Percentiles rank a stretch among this genome's conserved stretches.
phyloP scores from a whole-genome alignment of 2,329 filamentous ascomycete genomes.

The Phyllosticta citribraziliensis region DNA sequence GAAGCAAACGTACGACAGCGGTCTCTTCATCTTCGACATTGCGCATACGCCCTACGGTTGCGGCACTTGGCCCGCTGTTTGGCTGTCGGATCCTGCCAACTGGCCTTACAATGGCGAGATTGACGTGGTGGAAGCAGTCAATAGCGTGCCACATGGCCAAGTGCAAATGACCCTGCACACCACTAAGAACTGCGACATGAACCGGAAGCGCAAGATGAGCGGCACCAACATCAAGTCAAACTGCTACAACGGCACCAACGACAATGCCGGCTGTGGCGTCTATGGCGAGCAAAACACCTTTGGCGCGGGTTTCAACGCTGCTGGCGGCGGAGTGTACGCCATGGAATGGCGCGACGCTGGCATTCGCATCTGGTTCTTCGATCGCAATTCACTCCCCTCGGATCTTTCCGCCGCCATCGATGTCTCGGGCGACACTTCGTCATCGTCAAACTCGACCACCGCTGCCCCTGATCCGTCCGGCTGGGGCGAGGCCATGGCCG shows the following conservation, averaged over 20 bases:
- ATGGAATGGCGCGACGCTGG: constrained; percentile 37
- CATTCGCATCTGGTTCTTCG: constrained; percentile 45
- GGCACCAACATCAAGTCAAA: constrained; percentile 14
- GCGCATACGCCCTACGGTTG: constrained; percentile 24
- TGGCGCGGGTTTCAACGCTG: constrained; percentile 22
- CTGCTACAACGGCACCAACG: constrained; percentile 23
- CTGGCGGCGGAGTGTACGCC: constrained; percentile 41
- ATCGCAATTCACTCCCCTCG: constrained; percentile 32
- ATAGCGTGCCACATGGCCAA: constrained; percentile 17
- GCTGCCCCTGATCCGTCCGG: constrained; percentile 34
- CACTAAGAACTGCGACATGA: constrained; percentile 2
- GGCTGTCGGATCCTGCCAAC: constrained; percentile 19
- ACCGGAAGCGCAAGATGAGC: constrained; percentile 11
- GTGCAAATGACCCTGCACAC: constrained; percentile 14
- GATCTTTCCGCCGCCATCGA: constrained; percentile 26
- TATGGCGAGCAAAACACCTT: constrained; percentile 13
- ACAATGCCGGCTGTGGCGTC: constrained; percentile 14
- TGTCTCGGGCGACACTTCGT: not conserved
- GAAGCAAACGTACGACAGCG: constrained; percentile 18
- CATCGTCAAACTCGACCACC: constrained; percentile 2
- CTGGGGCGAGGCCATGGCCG: constrained; percentile 29
- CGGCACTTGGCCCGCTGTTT: constrained; percentile 26
- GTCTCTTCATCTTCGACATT: constrained; percentile 24
- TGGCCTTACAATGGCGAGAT: constrained; percentile 25
- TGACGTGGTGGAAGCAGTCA: constrained; percentile 26